Percentiles rank a stretch among this genome's conserved stretches.
Conservation (phyloP, 139 green algal species). For the Chlorella sorokiniana region DNA sequence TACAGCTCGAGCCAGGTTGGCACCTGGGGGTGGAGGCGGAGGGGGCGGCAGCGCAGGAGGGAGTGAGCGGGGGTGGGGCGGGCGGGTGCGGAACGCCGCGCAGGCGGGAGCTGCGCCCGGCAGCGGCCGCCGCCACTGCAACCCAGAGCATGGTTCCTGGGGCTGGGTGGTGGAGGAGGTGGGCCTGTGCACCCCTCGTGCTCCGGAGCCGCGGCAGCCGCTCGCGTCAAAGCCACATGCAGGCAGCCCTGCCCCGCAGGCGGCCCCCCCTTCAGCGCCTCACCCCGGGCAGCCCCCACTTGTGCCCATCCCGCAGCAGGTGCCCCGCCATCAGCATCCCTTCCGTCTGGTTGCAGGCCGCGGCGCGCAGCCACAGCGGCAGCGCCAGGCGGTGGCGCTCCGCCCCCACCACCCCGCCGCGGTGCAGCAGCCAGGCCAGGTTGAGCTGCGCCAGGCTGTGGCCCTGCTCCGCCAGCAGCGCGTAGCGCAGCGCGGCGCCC, state of each 20-base stretch:
- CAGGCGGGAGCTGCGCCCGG: not conserved
- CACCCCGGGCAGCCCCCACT: not conserved
- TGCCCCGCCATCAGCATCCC: constrained; percentile 26
- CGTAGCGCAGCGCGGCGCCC: constrained; percentile 46
- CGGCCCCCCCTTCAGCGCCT: too few relatives aligned
- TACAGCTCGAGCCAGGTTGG: not conserved
- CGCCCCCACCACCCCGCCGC: not conserved
- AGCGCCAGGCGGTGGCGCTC: constrained; percentile 6
- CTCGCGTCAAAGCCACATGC: too few relatives aligned
- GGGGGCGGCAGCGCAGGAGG: not conserved
- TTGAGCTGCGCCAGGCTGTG: constrained; percentile 43
- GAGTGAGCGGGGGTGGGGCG: not conserved
- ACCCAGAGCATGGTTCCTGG: too few relatives aligned
- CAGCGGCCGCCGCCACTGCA: too few relatives aligned
- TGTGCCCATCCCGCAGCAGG: not conserved
- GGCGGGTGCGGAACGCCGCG: not conserved
- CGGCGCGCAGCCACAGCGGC: constrained; percentile 9
- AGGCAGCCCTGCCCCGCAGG: not conserved
- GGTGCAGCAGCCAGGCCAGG: constrained; percentile 55
- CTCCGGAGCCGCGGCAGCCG: too few relatives aligned
- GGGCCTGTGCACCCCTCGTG: too few relatives aligned
- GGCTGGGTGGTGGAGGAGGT: too few relatives aligned
- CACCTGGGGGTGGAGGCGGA: not conserved
- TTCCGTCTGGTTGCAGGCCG: not conserved
- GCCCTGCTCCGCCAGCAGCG: constrained; percentile 61